These are phyloP conservation scores for Ophiostoma novo-ulmi DNA, from an alignment of 2,329 filamentous ascomycete species.

Conservation along the genomic window DNA sequence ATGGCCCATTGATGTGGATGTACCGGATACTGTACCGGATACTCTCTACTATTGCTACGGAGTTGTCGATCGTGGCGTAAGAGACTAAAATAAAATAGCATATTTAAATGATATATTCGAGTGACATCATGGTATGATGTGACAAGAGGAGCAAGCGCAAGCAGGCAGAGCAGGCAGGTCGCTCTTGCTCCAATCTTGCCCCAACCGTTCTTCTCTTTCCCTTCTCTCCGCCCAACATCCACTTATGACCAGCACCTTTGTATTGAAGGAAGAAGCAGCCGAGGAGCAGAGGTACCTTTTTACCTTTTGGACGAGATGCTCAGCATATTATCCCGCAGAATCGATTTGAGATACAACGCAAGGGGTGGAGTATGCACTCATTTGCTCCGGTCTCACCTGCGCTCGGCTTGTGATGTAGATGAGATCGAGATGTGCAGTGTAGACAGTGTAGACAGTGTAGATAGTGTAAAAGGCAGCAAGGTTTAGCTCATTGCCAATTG, in stretches of 20 bases:
- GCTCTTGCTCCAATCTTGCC: neutral
- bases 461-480: neutral
- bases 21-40: neutral
- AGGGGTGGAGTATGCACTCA: neutral
- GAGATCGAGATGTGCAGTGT: neutral
- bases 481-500: neutral
- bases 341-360: neutral
- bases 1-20: neutral
- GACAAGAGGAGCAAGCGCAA: neutral
- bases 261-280: neutral
- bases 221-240: neutral
- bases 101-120: neutral
- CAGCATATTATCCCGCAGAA: neutral
- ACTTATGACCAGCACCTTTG: neutral
- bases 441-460: neutral
- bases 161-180: neutral
- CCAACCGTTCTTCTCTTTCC: neutral
- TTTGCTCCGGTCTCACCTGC: constrained; percentile 9
- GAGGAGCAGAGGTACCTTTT: neutral
- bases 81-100: neutral
- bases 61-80: neutral
- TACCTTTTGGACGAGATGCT: neutral
- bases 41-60: neutral
- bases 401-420: constrained; percentile 1
- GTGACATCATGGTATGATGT: constrained; percentile 9